A percentile compares a stretch with the other conserved stretches of the same genome.
These are phyloP conservation scores for Cornus controversa DNA, from an alignment of 148 eudicot species.

Conservation along the genomic window DNA sequence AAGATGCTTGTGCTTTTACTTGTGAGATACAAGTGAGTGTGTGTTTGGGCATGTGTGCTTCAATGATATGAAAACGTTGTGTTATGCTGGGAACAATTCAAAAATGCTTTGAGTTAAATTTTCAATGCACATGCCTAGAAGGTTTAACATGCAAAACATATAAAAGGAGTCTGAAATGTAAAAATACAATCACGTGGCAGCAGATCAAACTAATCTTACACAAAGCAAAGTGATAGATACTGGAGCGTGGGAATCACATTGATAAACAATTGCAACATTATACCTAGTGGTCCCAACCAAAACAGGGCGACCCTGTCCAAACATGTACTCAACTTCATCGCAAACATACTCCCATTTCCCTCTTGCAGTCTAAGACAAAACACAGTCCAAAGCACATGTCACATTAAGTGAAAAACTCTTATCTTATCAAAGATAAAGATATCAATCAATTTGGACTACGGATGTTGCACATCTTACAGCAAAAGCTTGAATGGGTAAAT, in stretches of 20 bases:
- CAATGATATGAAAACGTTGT: neutral
- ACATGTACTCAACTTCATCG: constrained; percentile 84
- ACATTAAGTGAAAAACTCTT: constrained; percentile 14
- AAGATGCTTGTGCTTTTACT: neutral
- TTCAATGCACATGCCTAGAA: neutral
- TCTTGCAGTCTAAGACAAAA: constrained; percentile 62
- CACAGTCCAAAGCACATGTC: constrained; percentile 14
- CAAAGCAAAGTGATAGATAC: neutral
- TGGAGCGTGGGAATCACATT: neutral
- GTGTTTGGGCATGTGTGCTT: neutral
- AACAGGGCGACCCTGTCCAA: constrained; percentile 85
- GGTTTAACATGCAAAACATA: neutral
- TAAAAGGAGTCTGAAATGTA: neutral
- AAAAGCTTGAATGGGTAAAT: constrained; percentile 90
- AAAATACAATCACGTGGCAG: neutral
- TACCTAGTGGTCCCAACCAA: constrained; percentile 98
- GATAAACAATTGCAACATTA: constrained; percentile 10
- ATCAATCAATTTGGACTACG: constrained; percentile 1
- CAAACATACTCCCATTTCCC: constrained; percentile 88
- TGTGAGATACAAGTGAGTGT: neutral
- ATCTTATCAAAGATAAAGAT: neutral
- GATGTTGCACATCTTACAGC: constrained; percentile 53
- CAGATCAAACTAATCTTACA: neutral
- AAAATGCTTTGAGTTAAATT: neutral
- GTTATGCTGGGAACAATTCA: neutral